phyloP scores from a whole-genome alignment of 176 grass and related monocot species.

The Eleusine coracana region DNA sequence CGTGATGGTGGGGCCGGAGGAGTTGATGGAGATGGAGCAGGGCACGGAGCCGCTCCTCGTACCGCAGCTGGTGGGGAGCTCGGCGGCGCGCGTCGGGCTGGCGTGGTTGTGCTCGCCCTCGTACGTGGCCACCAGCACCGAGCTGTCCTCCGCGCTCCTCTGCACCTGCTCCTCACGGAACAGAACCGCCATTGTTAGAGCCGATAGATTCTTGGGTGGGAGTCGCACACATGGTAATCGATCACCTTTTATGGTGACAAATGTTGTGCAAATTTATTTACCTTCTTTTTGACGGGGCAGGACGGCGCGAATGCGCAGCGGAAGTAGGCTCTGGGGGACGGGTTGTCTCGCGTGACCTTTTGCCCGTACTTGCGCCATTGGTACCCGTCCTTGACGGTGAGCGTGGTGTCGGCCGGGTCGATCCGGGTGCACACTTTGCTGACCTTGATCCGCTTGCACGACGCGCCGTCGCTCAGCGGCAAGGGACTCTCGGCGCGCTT shows the following conservation, averaged over 20 bases:
- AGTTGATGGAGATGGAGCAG: conserved; percentile 61
- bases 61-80: background rate
- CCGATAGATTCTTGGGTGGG: no score
- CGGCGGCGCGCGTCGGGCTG: conserved; percentile 19
- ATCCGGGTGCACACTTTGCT: conserved; percentile 45
- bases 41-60: conserved; percentile 32
- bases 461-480: conserved; percentile 31
- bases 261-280: conserved; percentile 7
- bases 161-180: conserved; percentile 60
- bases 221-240: background rate
- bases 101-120: conserved; percentile 94
- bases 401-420: conserved; percentile 62
- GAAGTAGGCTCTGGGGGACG: conserved; percentile 87
- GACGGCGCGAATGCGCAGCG: conserved; percentile 83
- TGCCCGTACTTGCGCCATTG: conserved; percentile 98
- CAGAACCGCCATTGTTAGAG: background rate
- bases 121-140: conserved; percentile 77
- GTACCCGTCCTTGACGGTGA: conserved; percentile 83
- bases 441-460: conserved; percentile 52
- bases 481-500: conserved; percentile 24
- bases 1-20: conserved; percentile 67
- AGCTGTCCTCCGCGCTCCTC: conserved; percentile 81
- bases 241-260: no score
- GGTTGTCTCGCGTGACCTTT: conserved; percentile 91
- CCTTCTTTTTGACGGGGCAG: conserved; percentile 97